Base-by-base conservation (phyloP, 2,329 filamentous ascomycete species). In the Nigrospora osmanthi region DNA sequence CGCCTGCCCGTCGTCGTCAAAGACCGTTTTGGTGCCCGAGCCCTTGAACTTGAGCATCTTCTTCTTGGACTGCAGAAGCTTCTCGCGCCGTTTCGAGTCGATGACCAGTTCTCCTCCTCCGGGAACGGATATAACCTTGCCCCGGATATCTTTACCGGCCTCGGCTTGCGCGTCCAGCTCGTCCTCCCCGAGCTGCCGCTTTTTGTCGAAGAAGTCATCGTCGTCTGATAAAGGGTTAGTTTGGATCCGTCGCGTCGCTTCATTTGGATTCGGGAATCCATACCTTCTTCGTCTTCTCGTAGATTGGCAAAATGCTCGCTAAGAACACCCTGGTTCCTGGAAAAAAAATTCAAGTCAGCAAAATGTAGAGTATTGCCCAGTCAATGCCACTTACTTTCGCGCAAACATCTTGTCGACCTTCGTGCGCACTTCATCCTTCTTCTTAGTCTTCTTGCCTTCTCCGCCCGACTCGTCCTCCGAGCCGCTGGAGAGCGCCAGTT, bases 361-460 rank as follows among this genome's bases (percentile, higher is more conserved):
- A 28, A 28, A 28, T 6, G 23, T 28, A 10, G 23, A 28, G 23
- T 28, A 28, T 28, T 2, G 23, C 23, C 12, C 9, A 15, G 11
- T 30, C 32, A 3, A 11, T 10, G 5, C 9, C 19, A 42, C 40
- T 42, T 42, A 42, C 40, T 44, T 35, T 38, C 93, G 78, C 70
- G 96, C 91, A 65, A 97, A 96, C 93, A 98, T 97, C 55, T 89
- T 85, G 65, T 98, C 89, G 62, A 95, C 94, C 65, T 95, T 97
- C 31, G 94, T 98, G 49, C 89, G 80, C 15, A 95, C 87, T 55
- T 82, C 78, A 11, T 75, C 72, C 67, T 87, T 83, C 66, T 83
- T 81, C 62, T 78, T 81, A 49, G 71, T 67, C 52, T 71, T 70
- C 46, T 69, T 70, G 23, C 73, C 75, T 23, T 74, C 72, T n/a